These are phyloP conservation scores for Phytopythium vexans DNA, from an alignment of 352 stramenopile species.

Conservation along the genomic window DNA sequence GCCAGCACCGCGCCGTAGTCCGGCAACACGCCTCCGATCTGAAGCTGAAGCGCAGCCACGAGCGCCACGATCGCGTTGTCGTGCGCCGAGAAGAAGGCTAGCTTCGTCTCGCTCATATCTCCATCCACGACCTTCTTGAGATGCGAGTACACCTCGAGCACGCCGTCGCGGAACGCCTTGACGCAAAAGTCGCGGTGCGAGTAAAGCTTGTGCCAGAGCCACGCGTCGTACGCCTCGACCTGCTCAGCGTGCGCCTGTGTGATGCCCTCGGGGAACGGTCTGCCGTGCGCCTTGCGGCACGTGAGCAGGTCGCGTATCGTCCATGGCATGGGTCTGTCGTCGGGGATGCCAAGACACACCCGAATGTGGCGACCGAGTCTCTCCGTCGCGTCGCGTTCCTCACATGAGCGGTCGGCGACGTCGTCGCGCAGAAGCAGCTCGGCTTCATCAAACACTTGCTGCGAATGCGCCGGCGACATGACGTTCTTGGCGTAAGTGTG, in stretches of 20 bases:
- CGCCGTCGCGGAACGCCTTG: slow-evolving; percentile 11
- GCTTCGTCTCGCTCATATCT: slow-evolving; percentile 5
- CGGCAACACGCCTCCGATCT: slow-evolving; percentile 5
- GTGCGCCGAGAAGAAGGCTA: slow-evolving; percentile 24
- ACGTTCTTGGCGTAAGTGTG: slow-evolving; percentile 67
- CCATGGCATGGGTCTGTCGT: slow-evolving; percentile 46
- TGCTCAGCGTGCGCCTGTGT: slow-evolving; percentile 9
- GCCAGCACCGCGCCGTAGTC: slow-evolving; percentile 9
- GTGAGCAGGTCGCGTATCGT: slow-evolving; percentile 21
- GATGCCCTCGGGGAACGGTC: slow-evolving; percentile 15
- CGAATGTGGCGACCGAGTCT: slow-evolving; percentile 35
- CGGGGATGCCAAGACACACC: slow-evolving; percentile 39
- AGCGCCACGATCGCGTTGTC: slow-evolving; percentile 23
- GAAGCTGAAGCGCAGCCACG: slow-evolving; percentile 15
- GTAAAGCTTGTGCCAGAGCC: slow-evolving; percentile 28
- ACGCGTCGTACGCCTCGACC: slow-evolving; percentile 13
- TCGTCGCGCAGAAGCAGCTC: slow-evolving; percentile 57
- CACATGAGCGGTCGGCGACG: slow-evolving; percentile 27
- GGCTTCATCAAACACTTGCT: slow-evolving; percentile 68
- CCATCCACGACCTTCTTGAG: slow-evolving; percentile 4
- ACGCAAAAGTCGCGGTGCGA: slow-evolving; percentile 11
- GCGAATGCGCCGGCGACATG: slow-evolving; percentile 49
- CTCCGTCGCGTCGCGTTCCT: slow-evolving; percentile 27
- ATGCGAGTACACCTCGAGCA: slow-evolving; percentile 9
- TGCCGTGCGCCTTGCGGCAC: slow-evolving; percentile 16